Conservation (phyloP, 2,329 filamentous ascomycete genomes). For the Paraconiothyrium brasiliense region DNA sequence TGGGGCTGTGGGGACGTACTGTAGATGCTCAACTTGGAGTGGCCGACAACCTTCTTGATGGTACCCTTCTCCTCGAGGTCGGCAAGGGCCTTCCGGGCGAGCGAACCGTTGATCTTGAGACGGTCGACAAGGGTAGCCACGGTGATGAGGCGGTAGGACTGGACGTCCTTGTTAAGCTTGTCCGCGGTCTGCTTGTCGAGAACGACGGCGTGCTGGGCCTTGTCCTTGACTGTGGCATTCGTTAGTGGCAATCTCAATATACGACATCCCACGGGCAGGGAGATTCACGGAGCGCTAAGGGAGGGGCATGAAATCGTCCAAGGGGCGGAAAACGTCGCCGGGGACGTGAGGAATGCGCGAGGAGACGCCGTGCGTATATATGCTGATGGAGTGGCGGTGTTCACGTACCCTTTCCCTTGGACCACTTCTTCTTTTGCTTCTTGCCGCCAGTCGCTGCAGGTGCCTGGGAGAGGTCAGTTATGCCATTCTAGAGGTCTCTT, state of each 20-base stretch:
- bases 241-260: conserved; percentile 35
- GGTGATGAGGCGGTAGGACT: conserved; percentile 99
- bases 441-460: conserved; percentile 72
- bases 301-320: background rate
- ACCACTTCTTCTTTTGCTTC: conserved; percentile 88
- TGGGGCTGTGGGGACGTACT: conserved; percentile 65
- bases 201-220: conserved; percentile 99
- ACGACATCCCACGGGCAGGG: conserved; percentile 18
- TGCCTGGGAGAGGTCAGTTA: conserved; percentile 46
- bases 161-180: conserved; percentile 99
- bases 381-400: conserved; percentile 26
- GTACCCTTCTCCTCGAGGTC: conserved; percentile 98
- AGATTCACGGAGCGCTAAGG: background rate
- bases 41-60: conserved; percentile 96
- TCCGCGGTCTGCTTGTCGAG: conserved; percentile 98
- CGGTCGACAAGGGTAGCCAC: conserved; percentile 98
- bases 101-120: conserved; percentile 99
- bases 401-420: conserved; percentile 67
- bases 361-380: conserved; percentile 8
- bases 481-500: background rate
- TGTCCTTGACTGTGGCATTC: conserved; percentile 89
- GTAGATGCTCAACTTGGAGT: conserved; percentile 99
- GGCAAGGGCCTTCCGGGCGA: conserved; percentile 86
- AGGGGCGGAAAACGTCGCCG: background rate
- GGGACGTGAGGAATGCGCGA: background rate